These are phyloP conservation scores for Pachysandra terminalis DNA, from an alignment of 164 flowering plant genomes.

Conservation along the genomic window DNA sequence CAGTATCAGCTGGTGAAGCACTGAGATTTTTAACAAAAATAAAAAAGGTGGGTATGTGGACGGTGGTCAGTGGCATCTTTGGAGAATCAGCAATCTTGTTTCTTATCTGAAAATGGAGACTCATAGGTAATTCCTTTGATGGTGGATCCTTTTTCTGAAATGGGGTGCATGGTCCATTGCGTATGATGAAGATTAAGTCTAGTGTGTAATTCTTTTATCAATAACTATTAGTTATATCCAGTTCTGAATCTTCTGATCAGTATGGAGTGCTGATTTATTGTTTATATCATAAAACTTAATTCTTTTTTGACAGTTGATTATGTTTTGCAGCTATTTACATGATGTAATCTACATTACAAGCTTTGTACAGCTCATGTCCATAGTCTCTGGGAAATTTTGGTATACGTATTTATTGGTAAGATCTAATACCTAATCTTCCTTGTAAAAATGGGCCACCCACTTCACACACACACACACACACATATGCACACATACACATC, in stretches of 20 bases:
- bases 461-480: not conserved
- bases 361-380: constrained; percentile 85
- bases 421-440: constrained; percentile 5
- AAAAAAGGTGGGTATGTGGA: too few species aligned
- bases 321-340: constrained; percentile 75
- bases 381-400: constrained; percentile 90
- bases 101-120: too few species aligned
- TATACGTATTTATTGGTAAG: constrained; percentile 89
- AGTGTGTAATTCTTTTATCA: too few species aligned
- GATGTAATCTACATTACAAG: constrained; percentile 92
- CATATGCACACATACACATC: too few species aligned
- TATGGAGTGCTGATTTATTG: not conserved
- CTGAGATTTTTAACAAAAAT: too few species aligned
- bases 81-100: too few species aligned
- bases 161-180: too few species aligned
- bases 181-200: too few species aligned
- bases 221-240: not conserved
- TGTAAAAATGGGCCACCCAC: not conserved
- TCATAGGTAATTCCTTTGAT: too few species aligned
- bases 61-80: too few species aligned
- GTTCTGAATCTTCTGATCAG: not conserved
- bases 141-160: too few species aligned
- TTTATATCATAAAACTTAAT: not conserved
- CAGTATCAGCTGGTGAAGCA: too few species aligned
- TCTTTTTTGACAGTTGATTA: constrained; percentile 1